Base-by-base conservation (phyloP, 108 stramenopile species). In the Cyclotella choctawhatcheeana region DNA sequence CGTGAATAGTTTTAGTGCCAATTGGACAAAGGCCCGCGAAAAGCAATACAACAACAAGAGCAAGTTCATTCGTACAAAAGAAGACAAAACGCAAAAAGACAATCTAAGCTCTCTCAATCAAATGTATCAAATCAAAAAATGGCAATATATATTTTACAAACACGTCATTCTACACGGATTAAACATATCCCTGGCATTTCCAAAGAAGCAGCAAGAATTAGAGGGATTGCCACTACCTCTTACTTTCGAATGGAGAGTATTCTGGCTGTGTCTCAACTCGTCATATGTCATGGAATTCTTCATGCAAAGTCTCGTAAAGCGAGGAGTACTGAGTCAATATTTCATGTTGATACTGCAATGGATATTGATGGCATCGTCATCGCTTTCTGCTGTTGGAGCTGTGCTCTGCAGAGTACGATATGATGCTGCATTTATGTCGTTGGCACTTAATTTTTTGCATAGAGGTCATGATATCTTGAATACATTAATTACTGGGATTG, bases 271-370 rank as follows among this genome's bases (percentile, higher is more conserved):
- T 2, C 72, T 95, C 24, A 93, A 95, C 67, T 73, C 84, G 0
- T 74, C 79, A 10, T 95, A 95, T 76, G 90, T 90, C 5, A 88
- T 93, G 90, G 94, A 95, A 69, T 95, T 95, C 64, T 95, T 92
- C 51, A 44, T 95, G 27, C 94, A 95, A 65, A 89, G 79, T 44
- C 40, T 95, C 33, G 94, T 95, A 26, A 91, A 91, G 62, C 82
- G 86, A 47, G 31, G 67, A n/a, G 44, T 85, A 22, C 44, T 90
- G 24, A 43, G 45, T 24, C 89, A 93, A 64, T 22, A 52, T 13
- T 17, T 14, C 29, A 87, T 93, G 88, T 64, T 93, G 52, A 1
- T 58, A 17, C 59, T 90, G 32, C 82, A 93, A 50, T 65, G 71
- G 58, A 61, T 78, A 25, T 77, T 93, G 12, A 93, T 93, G 89